Evolutionary conservation across 352 stramenopile genomes (phyloP).

Genomic region (Saprolegnia parasitica): DNA sequence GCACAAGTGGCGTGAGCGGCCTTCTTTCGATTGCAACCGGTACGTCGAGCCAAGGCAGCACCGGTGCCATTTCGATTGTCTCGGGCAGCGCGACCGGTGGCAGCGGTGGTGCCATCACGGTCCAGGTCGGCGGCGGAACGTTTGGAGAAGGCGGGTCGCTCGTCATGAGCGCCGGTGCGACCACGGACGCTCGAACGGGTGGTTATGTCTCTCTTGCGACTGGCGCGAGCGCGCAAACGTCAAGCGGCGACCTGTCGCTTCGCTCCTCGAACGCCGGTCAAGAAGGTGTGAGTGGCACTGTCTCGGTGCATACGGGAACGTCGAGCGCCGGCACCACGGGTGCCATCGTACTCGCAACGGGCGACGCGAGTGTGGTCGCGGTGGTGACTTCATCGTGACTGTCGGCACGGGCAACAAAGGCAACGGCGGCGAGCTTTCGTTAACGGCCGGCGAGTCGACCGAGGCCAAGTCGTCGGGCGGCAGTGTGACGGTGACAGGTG

Average conservation of each 20-base stretch:
- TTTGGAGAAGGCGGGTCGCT: slow-evolving; percentile 69
- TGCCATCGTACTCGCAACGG: slow-evolving; percentile 47
- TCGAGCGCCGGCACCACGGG: slow-evolving; percentile 51
- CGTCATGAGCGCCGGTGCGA: slow-evolving; percentile 62
- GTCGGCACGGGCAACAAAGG: slow-evolving; percentile 51
- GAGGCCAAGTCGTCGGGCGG: slow-evolving; percentile 41
- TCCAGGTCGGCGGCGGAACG: slow-evolving; percentile 4
- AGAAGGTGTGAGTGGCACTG: slow-evolving; percentile 48
- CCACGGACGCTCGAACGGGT: slow-evolving; percentile 56
- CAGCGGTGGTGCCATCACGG: slow-evolving; percentile 9
- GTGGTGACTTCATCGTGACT: slow-evolving; percentile 47
- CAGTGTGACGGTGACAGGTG: slow-evolving; percentile 52
- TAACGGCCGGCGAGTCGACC: slow-evolving; percentile 61
- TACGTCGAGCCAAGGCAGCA: slow-evolving; percentile 31
- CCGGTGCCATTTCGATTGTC: slow-evolving; percentile 34
- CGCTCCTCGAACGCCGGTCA: slow-evolving; percentile 56
- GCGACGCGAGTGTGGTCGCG: slow-evolving; percentile 52
- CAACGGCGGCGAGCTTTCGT: slow-evolving; percentile 56
- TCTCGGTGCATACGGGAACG: slow-evolving; percentile 56
- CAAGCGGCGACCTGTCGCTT: slow-evolving; percentile 62
- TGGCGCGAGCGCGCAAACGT: slow-evolving; percentile 54
- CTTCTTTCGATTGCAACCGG: slow-evolving; percentile 36
- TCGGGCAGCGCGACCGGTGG: neutral
- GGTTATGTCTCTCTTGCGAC: slow-evolving; percentile 55
- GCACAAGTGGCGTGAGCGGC: slow-evolving; percentile 23